Conservation (phyloP, 1,284 basidiomycete species). For the Leccinum proximum region DNA sequence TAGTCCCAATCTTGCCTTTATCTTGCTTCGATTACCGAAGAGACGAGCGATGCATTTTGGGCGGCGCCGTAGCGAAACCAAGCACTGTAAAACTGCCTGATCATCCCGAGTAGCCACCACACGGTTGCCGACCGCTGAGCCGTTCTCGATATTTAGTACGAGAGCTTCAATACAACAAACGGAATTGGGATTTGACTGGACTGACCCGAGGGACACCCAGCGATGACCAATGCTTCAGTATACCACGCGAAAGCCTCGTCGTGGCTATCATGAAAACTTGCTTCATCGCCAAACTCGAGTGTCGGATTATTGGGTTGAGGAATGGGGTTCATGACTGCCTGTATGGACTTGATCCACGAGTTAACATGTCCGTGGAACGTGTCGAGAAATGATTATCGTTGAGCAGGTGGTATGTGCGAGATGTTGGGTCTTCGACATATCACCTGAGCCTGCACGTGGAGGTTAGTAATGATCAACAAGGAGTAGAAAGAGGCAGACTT, state of each 20-base stretch:
- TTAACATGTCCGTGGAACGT: too few relatives aligned
- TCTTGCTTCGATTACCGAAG: constrained; percentile 10
- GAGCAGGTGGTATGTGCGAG: too few relatives aligned
- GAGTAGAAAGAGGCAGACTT: too few relatives aligned
- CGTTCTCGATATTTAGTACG: not conserved
- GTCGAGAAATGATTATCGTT: too few relatives aligned
- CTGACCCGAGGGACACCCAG: constrained; percentile 2
- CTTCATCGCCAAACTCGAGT: constrained; percentile 5
- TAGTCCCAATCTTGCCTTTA: not conserved
- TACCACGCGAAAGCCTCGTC: constrained; percentile 10
- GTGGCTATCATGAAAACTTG: not conserved
- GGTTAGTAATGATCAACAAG: too few relatives aligned
- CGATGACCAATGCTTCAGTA: constrained; percentile 5
- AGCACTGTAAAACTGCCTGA: not conserved
- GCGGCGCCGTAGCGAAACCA: not conserved
- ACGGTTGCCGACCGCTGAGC: not conserved
- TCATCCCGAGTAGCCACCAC: too few relatives aligned
- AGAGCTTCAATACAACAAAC: not conserved
- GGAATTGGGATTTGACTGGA: not conserved
- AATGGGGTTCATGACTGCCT: too few relatives aligned
- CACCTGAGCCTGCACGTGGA: too few relatives aligned
- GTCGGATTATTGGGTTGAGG: too few relatives aligned
- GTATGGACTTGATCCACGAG: too few relatives aligned
- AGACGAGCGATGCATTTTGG: constrained; percentile 4
- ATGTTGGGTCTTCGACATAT: too few relatives aligned